Evolutionary conservation across 2,329 filamentous ascomycete species (phyloP), one percentile per base, ranked within the genome.

Genomic region (Exophiala viscosa): DNA sequence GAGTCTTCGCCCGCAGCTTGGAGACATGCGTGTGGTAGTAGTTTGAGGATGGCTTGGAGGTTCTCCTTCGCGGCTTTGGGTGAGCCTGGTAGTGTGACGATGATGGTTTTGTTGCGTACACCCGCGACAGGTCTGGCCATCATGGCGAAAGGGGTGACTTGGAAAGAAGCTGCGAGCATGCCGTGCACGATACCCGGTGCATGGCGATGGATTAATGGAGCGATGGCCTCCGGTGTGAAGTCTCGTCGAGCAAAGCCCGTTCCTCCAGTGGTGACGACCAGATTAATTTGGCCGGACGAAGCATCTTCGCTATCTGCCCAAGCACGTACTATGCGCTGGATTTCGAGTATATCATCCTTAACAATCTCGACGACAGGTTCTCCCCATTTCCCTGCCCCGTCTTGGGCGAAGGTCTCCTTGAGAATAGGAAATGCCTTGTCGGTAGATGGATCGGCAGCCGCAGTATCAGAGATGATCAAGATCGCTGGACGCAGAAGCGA

Each of bases 21-120:
- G 6, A 88, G 74, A 62, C 93, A 99, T n/a, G 93, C 93, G 71
- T 99, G 93, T 0, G 92, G 91, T 5, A 99, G 73, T n/a, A 92
- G 83, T 66, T 90, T 95, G 57, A 99, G 75, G 5, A 99, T 78
- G 1, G 91, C 85, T 65, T 93, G 84, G 0, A 99, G 79, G 65
- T 97, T 99, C 73, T 99, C 93, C 65, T 84, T 88, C 7, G 93
- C 93, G 1, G 91, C 93, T 69, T 97, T 97, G 0, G 93, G 93
- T 0, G 92, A 97, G 1, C 93, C 93, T 0, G 93, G 93, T 3
- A 99, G 75, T 0, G 93, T 99, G 57, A 96, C 73, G 18, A 99
- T 87, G 47, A 99, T 71, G 1, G 89, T 86, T 55, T 83, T 84
- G 57, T 92, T 85, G 31, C 93, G 80, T 2, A 95, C 84, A 2